Evolutionary conservation across 805 yeast species (phyloP), one percentile per base, ranked within the genome.

Genomic region (Spathaspora hagerdaliae): DNA sequence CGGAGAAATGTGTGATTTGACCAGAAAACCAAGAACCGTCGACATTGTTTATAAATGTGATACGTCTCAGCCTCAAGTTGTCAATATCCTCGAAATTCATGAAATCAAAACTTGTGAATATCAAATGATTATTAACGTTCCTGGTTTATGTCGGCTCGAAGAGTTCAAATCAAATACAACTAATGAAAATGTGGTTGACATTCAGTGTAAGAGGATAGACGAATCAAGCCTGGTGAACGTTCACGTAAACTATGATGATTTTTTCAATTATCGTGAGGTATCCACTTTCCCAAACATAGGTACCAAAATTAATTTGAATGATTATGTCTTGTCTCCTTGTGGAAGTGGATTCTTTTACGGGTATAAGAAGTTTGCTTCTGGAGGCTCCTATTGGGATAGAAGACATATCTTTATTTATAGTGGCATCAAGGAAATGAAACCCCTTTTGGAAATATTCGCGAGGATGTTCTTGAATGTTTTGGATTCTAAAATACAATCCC

Each of bases 1-100:
- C 47, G 94, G 92, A 7, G 75, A 75, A 15, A 43, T 65, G 3
- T 85, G 94, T 61, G 87, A 81, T 53, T 57, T 81, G 39, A 82
- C 87, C 0, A 71, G 71, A 2, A 57, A 63, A 27, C 77, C 77
- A 2, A 71, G 92, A 43, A 56, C 68, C 4, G 66, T 78, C 3
- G 85, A 82, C 45, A 63, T 85, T 5, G 74, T 74, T 41, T 83
- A 78, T 56, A 66, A 70, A 32, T 85, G 92, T 59, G 77, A 75
- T 47, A 71, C 72, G 3, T 48, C 52, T 26, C 43, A 49, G 8
- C 43, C 39, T 27, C 47, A 39, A 10, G 24, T n/a, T 10, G 45
- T 60, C 1, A 50, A 47, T 31, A 60, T 69, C n/a, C 44, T 64
- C 8, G 73, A 74, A 56, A 69, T 80, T 3, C 63, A 63, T 41